These are phyloP conservation scores for Trametes gibbosa DNA, from an alignment of 768 basidiomycete species.

Conservation along the genomic window DNA sequence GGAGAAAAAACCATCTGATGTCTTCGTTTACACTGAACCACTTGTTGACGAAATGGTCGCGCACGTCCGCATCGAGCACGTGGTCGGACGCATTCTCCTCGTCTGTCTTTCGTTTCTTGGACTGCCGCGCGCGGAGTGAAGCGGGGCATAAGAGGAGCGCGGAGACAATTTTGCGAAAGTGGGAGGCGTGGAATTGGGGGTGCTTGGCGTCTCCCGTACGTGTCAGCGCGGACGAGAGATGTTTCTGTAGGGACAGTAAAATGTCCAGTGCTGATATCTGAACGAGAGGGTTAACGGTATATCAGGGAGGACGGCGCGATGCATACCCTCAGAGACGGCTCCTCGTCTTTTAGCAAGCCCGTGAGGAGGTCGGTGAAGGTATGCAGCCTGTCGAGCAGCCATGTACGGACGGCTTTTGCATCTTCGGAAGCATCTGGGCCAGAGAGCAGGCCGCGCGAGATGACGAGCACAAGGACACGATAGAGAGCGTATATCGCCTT, in stretches of 20 bases:
- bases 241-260: constrained; percentile 19
- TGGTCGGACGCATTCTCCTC: constrained; percentile 26
- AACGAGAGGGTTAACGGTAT: too few species aligned
- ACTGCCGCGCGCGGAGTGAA: constrained; percentile 33
- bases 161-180: constrained; percentile 62
- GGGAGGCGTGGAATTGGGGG: constrained; percentile 63
- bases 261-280: constrained; percentile 20
- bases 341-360: constrained; percentile 73
- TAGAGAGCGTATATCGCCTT: constrained; percentile 84
- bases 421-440: constrained; percentile 46
- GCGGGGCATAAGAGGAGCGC: constrained; percentile 61
- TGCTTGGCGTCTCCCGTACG: constrained; percentile 10
- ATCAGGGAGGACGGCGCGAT: background rate
- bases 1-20: constrained; percentile 85
- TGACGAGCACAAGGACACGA: constrained; percentile 66
- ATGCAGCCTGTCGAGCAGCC: constrained; percentile 77
- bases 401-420: constrained; percentile 61
- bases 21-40: constrained; percentile 83
- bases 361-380: constrained; percentile 67
- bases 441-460: constrained; percentile 56
- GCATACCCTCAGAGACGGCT: constrained; percentile 70
- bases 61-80: constrained; percentile 55
- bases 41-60: constrained; percentile 59
- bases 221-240: constrained; percentile 17
- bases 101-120: constrained; percentile 21